These are phyloP conservation scores for Trichoderma reesei DNA, from an alignment of 495 filamentous ascomycete genomes.

Conservation along the genomic window DNA sequence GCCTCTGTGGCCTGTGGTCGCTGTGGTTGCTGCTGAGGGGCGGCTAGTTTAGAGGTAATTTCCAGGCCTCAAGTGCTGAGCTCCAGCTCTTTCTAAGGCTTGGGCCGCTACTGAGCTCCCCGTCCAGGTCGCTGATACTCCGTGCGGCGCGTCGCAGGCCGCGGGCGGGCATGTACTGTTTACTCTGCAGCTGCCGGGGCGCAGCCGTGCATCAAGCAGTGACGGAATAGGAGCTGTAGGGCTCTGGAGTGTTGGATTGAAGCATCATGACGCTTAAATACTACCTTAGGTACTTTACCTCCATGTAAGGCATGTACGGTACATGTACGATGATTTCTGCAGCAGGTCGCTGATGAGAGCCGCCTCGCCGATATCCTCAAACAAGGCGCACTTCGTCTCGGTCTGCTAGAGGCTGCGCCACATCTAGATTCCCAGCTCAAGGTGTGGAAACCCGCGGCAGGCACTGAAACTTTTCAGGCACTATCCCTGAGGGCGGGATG, in stretches of 20 bases:
- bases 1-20: no score
- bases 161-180: no score
- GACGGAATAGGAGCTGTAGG: no score
- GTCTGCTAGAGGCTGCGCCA: background rate
- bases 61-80: constrained; percentile 1
- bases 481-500: background rate
- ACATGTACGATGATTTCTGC: background rate
- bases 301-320: background rate
- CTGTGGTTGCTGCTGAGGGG: no score
- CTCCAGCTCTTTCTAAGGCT: background rate
- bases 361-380: background rate
- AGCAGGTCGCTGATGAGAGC: background rate
- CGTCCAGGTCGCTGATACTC: background rate
- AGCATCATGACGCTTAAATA: no score
- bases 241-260: no score
- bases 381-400: constrained; percentile 7
- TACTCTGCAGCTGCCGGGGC: no score
- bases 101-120: background rate
- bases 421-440: background rate
- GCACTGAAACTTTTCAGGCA: background rate
- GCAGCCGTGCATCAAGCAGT: no score
- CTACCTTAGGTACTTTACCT: no score
- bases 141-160: background rate
- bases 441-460: background rate
- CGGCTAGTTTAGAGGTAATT: constrained; percentile 7